phyloP scores from a whole-genome alignment of 441 rosid genomes.

The Pelargonium fulgidum region DNA sequence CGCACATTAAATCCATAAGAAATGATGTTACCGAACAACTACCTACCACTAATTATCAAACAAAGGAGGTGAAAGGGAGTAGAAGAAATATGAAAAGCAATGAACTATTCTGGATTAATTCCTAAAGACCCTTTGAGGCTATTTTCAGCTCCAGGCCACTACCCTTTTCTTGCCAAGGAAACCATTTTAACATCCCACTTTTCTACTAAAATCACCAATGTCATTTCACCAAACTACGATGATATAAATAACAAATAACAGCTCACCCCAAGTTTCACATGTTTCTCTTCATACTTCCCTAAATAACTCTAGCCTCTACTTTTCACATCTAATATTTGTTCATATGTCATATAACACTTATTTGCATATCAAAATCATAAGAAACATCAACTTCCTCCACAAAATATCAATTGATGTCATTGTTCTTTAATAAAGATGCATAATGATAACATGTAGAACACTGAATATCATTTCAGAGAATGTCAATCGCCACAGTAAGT shows the following conservation, averaged over 20 bases:
- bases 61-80: neutral
- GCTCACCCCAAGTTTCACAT: neutral
- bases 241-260: neutral
- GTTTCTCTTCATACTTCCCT: neutral
- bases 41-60: neutral
- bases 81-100: neutral
- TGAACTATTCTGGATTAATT: neutral
- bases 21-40: neutral
- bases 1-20: slow-evolving; percentile 15
- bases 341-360: neutral
- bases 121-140: neutral
- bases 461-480: neutral
- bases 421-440: neutral
- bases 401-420: neutral
- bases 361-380: neutral
- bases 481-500: neutral
- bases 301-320: neutral
- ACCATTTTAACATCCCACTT: neutral
- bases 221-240: neutral
- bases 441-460: neutral
- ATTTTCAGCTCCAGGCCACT: neutral
- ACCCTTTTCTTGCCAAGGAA: neutral
- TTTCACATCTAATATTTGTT: neutral
- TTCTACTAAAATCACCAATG: neutral
- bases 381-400: neutral